Percentiles rank a stretch among this genome's conserved stretches.
phyloP scores from a whole-genome alignment of 352 stramenopile genomes.

The Phytophthora uliginosa region DNA sequence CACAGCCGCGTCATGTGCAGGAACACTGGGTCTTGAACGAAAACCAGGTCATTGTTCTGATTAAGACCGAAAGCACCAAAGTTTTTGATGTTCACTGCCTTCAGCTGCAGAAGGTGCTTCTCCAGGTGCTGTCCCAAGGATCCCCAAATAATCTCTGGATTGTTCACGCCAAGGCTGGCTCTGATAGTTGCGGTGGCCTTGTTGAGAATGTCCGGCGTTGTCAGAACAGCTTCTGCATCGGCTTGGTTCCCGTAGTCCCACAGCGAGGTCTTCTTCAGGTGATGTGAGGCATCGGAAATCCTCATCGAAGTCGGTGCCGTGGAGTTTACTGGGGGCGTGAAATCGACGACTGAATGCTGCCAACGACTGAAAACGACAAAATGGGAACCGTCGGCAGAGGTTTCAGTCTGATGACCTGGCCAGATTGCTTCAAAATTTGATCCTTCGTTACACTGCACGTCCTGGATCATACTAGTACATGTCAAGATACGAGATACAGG shows the following conservation, averaged over 20 bases:
- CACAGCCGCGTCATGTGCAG: slow-evolving; percentile 57
- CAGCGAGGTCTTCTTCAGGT: slow-evolving; percentile 26
- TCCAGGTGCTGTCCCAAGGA: slow-evolving; percentile 46
- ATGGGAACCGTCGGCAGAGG: slow-evolving; percentile 33
- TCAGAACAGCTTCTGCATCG: slow-evolving; percentile 22
- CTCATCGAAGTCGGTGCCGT: slow-evolving; percentile 15
- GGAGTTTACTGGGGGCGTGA: background rate
- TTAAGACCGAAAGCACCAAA: slow-evolving; percentile 57
- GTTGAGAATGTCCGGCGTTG: slow-evolving; percentile 52
- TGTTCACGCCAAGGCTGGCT: slow-evolving; percentile 35
- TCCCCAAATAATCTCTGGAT: slow-evolving; percentile 51
- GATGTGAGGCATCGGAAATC: slow-evolving; percentile 22
- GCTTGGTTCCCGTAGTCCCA: slow-evolving; percentile 23
- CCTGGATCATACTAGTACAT: background rate
- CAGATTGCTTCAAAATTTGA: background rate
- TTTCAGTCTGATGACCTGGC: slow-evolving; percentile 6
- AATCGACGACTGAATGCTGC: slow-evolving; percentile 22
- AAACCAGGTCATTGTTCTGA: slow-evolving; percentile 44
- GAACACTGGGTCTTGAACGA: slow-evolving; percentile 52
- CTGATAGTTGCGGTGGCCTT: slow-evolving; percentile 51
- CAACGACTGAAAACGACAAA: slow-evolving; percentile 22
- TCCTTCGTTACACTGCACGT: background rate
- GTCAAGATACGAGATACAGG: too few species aligned
- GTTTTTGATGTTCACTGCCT: slow-evolving; percentile 38
- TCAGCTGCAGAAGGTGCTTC: slow-evolving; percentile 40